Base-by-base conservation (phyloP, 352 stramenopile species). In the Globisporangium okanoganense region DNA sequence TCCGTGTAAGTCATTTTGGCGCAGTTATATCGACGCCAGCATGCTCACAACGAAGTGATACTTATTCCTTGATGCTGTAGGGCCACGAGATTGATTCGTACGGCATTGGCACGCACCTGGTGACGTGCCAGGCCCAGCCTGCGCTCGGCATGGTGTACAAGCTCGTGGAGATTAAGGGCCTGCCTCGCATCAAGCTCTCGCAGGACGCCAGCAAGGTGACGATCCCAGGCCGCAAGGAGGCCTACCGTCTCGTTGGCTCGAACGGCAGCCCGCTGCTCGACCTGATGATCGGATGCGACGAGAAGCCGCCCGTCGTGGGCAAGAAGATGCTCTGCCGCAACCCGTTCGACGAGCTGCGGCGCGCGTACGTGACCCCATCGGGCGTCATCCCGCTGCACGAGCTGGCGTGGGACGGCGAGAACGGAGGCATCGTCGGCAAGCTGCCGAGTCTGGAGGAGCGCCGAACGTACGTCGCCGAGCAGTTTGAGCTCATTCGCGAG, bases 101-200 rank as follows among this genome's bases (percentile, higher is more conserved):
- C 69, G 96, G 96, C 44, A 98, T 99, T 70, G 96, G 96, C 13
- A 98, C 95, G 38, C 84, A 97, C 70, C 66, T 97, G 41, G 91
- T 99, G 38, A 99, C 98, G 7, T 99, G 98, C 72, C 97, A 99
- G 74, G 88, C 88, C 18, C 97, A 99, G 69, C 98, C 98, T 24
- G 97, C 98, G 24, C 81, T 99, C 1, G 98, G 98, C 24, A 97
- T 97, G 97, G 98, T 99, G 22, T 99, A 98, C 87, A 99, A 99
- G 79, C 85, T 99, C 24, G 97, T 99, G 33, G 96, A 99, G 79
- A 97, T 99, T 62, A 92, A 98, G 61, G 91, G 85, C 24, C 67
- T 89, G 62, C 93, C 98, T 16, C 84, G 97, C 48, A 99, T 99
- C 62, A 99, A 99, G 78, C 75, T 99, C 31, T 98, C 91, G 24